phyloP scores from a whole-genome alignment of 139 green algal genomes.

The Chlamydomonas incerta region DNA sequence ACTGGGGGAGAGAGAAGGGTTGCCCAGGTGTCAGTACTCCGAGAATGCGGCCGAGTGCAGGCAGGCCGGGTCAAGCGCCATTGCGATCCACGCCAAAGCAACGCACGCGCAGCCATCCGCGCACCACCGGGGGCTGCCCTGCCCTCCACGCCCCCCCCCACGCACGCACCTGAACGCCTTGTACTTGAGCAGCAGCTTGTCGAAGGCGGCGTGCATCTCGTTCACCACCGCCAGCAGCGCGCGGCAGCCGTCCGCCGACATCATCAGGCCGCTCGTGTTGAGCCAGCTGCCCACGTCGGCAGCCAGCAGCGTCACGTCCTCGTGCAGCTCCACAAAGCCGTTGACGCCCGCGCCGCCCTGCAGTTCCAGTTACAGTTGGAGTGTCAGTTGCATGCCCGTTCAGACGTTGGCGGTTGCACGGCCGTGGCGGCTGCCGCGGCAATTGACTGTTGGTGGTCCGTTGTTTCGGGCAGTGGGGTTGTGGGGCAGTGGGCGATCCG shows the following conservation, averaged over 20 bases:
- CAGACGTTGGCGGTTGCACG: too few species aligned
- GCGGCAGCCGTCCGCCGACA: neutral
- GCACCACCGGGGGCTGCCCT: neutral
- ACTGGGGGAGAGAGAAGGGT: too few species aligned
- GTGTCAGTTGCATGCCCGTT: too few species aligned
- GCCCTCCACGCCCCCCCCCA: neutral
- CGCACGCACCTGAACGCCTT: constrained; percentile 31
- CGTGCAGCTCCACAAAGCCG: constrained; percentile 44
- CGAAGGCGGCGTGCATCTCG: constrained; percentile 60
- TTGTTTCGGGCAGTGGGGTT: too few species aligned
- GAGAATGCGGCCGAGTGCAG: too few species aligned
- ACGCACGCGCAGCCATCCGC: neutral
- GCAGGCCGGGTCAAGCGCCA: too few species aligned
- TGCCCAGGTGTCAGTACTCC: too few species aligned
- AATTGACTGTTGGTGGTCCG: too few species aligned
- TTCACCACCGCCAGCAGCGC: constrained; percentile 47
- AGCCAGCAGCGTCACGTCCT: constrained; percentile 61
- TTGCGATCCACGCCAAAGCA: neutral
- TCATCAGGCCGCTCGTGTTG: constrained; percentile 43
- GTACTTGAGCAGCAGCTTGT: constrained; percentile 56
- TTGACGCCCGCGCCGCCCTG: too few species aligned
- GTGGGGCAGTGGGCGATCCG: too few species aligned
- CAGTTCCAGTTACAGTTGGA: too few species aligned
- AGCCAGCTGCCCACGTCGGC: constrained; percentile 42
- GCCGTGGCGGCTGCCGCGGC: too few species aligned